These are phyloP conservation scores for Zelopaecilomyces penicillatus DNA, from an alignment of 2,329 filamentous ascomycete species.

Conservation along the genomic window DNA sequence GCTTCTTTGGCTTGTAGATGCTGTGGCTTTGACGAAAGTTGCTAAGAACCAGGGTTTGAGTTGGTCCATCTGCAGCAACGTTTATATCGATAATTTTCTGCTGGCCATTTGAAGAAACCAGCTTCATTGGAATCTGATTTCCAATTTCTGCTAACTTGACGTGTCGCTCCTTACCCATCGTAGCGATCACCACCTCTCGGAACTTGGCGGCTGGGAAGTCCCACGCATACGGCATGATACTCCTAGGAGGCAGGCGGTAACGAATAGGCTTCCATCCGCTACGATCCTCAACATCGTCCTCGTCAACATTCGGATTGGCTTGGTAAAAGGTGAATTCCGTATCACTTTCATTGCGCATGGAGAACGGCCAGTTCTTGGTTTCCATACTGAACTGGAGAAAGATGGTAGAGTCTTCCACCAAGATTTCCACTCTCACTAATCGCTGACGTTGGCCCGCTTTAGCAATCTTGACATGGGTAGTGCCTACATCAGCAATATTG, in stretches of 20 bases:
- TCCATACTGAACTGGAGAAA: conserved; percentile 88
- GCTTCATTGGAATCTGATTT: conserved; percentile 89
- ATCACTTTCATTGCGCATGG: conserved; percentile 97
- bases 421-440: conserved; percentile 76
- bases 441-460: conserved; percentile 84
- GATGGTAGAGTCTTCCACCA: conserved; percentile 88
- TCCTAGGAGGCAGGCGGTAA: conserved; percentile 84
- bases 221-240: conserved; percentile 99
- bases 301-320: conserved; percentile 83
- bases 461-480: conserved; percentile 85
- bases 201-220: conserved; percentile 97
- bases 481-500: conserved; percentile 92
- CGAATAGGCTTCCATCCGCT: conserved; percentile 88
- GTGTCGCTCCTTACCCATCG: conserved; percentile 57
- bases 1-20: conserved; percentile 60
- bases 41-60: conserved; percentile 85
- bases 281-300: conserved; percentile 75
- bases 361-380: conserved; percentile 95
- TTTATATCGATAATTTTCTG: conserved; percentile 94
- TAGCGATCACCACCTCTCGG: conserved; percentile 74
- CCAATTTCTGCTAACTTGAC: conserved; percentile 95
- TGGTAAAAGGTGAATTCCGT: conserved; percentile 96
- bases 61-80: conserved; percentile 89
- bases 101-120: conserved; percentile 57
- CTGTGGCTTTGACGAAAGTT: conserved; percentile 93